Conservation (phyloP, 768 basidiomycete species). For the Gautieria morchelliformis region DNA sequence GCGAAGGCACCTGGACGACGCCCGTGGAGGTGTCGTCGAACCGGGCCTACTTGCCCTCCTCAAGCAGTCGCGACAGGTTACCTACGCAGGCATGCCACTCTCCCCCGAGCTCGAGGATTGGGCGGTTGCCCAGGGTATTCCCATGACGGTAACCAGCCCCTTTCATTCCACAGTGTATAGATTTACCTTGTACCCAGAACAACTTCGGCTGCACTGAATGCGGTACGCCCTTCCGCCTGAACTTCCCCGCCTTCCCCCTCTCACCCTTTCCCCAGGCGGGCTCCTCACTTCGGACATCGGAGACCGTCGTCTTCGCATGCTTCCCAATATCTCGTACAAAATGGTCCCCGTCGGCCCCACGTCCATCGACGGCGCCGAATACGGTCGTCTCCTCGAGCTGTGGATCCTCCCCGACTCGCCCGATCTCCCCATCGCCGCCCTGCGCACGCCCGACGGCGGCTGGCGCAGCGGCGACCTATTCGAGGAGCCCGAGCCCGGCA, state of each 20-base stretch:
- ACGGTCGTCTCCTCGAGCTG: slow-evolving; percentile 58
- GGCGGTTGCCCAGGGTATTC: slow-evolving; percentile 55
- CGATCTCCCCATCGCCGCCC: not conserved
- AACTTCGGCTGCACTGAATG: slow-evolving; percentile 78
- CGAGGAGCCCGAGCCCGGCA: too few species aligned
- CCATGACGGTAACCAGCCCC: slow-evolving; percentile 39
- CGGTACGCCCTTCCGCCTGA: slow-evolving; percentile 47
- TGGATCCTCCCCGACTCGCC: slow-evolving; percentile 43
- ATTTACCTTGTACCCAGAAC: slow-evolving; percentile 37
- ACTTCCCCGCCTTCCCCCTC: not conserved
- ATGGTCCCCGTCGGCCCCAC: slow-evolving; percentile 2
- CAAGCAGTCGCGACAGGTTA: slow-evolving; percentile 46
- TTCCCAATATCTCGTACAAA: slow-evolving; percentile 1
- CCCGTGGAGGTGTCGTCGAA: slow-evolving; percentile 35
- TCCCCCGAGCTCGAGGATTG: slow-evolving; percentile 62
- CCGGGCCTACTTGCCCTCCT: slow-evolving; percentile 52
- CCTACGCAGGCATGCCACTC: slow-evolving; percentile 59
- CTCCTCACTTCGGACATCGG: slow-evolving; percentile 1
- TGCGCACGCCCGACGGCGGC: slow-evolving; percentile 1
- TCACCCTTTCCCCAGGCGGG: not conserved
- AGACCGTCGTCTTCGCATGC: not conserved
- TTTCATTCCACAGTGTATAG: not conserved
- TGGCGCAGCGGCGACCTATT: too few species aligned
- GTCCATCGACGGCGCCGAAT: slow-evolving; percentile 44
- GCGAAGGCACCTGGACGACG: slow-evolving; percentile 49